Base-by-base conservation (phyloP, 345 rosid species). In the Schrenkiella parvula region DNA sequence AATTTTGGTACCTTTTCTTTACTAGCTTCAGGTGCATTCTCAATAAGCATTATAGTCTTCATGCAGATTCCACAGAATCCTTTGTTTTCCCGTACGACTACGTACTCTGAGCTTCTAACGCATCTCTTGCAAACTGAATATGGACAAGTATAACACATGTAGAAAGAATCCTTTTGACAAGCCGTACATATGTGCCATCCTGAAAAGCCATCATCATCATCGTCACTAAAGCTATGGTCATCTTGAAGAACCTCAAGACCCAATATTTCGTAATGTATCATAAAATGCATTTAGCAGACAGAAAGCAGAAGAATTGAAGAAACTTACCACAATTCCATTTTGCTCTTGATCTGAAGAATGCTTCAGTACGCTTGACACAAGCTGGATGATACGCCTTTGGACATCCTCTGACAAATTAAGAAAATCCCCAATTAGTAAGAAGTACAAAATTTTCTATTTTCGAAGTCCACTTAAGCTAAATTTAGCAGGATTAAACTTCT, bases 171-270 rank as follows among this genome's bases (percentile, higher is more conserved):
- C 79, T 85, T 95, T 78, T 84, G 89, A 74, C 99, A 95, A 52
- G 78, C 76, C 69, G 88, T 88, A 69, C 99, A 95, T 55, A 91
- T 86, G 62, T 95, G 99, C 99, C 99, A 95, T 46, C 97, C 99
- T 95, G 87, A 78, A 75, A 63, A 23, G 2, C n/a, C n/a, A 50
- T 1, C 43, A 35, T 54, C 19, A 37, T 74, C 68, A 0, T 74
- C 68, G 1, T 41, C 8, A 74, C 0, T 8, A 18, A 44, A 13
- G 22, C 64, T 68, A 17, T 8, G 5, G 0, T 47, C 29, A 59
- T 23, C 34, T 38, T 6, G 14, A 57, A 58, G 15, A 15, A 43
- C 9, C 58, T 82, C 21, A 28, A 63, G 67, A 50, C 7, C n/a
- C 46, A n/a, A 35, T 1, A 6, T 22, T 19, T 57, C 61, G 48